These are phyloP conservation scores for Mallotus japonicus DNA, from an alignment of 441 rosid species.

Conservation along the genomic window DNA sequence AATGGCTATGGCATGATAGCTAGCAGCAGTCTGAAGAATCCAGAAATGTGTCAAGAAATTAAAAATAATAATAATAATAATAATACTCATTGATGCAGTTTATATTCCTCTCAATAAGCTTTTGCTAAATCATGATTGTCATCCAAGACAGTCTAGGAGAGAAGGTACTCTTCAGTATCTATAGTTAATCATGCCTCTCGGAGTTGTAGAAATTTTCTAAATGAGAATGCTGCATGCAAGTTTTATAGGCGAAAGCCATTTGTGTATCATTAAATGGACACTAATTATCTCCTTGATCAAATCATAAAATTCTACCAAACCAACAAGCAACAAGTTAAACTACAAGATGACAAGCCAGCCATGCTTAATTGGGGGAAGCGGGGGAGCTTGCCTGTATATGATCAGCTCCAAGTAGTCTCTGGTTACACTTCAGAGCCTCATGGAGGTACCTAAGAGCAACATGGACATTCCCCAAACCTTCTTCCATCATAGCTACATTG, in stretches of 20 bases:
- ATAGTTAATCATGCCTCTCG: neutral
- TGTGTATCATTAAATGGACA: neutral
- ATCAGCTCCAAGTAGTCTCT: constrained; percentile 61
- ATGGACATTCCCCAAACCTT: constrained; percentile 68
- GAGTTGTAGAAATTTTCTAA: neutral
- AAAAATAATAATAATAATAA: no score
- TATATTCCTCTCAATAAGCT: neutral
- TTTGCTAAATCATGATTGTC: neutral
- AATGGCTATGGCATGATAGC: constrained; percentile 80
- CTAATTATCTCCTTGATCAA: neutral
- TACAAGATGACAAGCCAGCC: neutral
- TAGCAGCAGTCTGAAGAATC: constrained; percentile 62
- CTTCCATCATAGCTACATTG: constrained; percentile 85
- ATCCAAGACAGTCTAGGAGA: neutral
- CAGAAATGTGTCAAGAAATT: constrained; percentile 26
- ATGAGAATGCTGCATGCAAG: neutral
- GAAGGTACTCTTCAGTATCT: neutral
- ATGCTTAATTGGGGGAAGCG: neutral
- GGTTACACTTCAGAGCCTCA: constrained; percentile 74
- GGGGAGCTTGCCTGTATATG: constrained; percentile 54
- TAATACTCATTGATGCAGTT: neutral
- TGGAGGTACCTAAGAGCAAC: constrained; percentile 70
- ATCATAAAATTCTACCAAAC: neutral
- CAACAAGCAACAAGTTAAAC: neutral
- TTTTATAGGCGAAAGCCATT: neutral